phyloP scores from a whole-genome alignment of 2,329 filamentous ascomycete genomes.

The Penicillium sp. region DNA sequence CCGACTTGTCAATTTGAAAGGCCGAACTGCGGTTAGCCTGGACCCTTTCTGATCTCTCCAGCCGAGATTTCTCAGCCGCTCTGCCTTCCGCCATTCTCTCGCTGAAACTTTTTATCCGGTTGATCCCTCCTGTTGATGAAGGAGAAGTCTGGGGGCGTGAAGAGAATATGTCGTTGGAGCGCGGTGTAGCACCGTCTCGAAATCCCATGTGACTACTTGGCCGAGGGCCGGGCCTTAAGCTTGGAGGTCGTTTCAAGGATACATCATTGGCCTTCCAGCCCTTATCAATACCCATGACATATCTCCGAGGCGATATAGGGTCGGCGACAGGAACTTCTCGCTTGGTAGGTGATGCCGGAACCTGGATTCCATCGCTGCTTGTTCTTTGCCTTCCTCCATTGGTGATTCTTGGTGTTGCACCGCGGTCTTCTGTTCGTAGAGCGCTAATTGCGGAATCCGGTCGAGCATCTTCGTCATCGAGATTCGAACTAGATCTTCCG shows the following conservation, averaged over 20 bases:
- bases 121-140: slow-evolving; percentile 18
- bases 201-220: slow-evolving; percentile 25
- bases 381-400: slow-evolving; percentile 12
- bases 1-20: slow-evolving; percentile 37
- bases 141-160: slow-evolving; percentile 23
- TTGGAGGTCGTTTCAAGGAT: slow-evolving; percentile 64
- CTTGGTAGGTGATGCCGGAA: slow-evolving; percentile 64
- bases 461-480: slow-evolving; percentile 19
- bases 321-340: slow-evolving; percentile 41
- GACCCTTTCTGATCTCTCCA: slow-evolving; percentile 32
- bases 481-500: slow-evolving; percentile 19
- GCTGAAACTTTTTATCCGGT: slow-evolving; percentile 59
- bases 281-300: slow-evolving; percentile 81
- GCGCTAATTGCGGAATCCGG: slow-evolving; percentile 22
- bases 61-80: slow-evolving; percentile 31
- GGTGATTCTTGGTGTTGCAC: slow-evolving; percentile 11
- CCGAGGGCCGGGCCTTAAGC: slow-evolving; percentile 23
- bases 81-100: slow-evolving; percentile 69
- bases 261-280: slow-evolving; percentile 71
- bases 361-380: slow-evolving; percentile 49
- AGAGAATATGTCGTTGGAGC: slow-evolving; percentile 17
- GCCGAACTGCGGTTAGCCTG: slow-evolving; percentile 36
- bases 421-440: slow-evolving; percentile 16
- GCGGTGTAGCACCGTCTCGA: slow-evolving; percentile 22
- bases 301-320: slow-evolving; percentile 66